A percentile compares a stretch with the other conserved stretches of the same genome.
These are phyloP conservation scores for Teunomyces panamensis DNA, from an alignment of 805 yeast genomes.

Conservation along the genomic window DNA sequence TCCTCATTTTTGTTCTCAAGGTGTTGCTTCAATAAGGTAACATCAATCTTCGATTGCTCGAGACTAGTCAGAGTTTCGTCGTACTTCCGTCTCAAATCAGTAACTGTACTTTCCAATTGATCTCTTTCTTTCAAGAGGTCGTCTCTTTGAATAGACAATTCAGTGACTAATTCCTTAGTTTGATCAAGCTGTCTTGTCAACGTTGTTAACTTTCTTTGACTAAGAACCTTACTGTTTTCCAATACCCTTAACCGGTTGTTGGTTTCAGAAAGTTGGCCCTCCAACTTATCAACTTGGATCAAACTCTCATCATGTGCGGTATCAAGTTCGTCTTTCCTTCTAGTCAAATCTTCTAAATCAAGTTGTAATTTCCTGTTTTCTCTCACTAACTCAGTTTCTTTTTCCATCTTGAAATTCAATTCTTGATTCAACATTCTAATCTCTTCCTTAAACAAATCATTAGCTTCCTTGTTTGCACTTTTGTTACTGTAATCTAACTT, in stretches of 20 bases:
- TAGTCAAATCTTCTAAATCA: conserved; percentile 49
- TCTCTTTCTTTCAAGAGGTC: conserved; percentile 44
- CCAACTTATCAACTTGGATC: conserved; percentile 40
- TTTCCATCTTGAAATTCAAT: conserved; percentile 52
- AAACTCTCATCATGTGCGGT: conserved; percentile 34
- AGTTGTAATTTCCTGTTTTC: conserved; percentile 59
- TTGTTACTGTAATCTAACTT: conserved; percentile 53
- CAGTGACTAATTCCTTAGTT: conserved; percentile 57
- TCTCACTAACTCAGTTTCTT: conserved; percentile 65
- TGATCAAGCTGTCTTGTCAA: conserved; percentile 51
- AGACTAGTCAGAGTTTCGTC: conserved; percentile 25
- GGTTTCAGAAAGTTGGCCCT: conserved; percentile 24
- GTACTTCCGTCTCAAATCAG: conserved; percentile 20
- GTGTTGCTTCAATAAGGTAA: conserved; percentile 32
- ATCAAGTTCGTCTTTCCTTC: conserved; percentile 25
- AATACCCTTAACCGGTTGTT: conserved; percentile 26
- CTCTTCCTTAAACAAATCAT: conserved; percentile 49
- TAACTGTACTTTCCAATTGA: conserved; percentile 28
- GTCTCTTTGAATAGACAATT: conserved; percentile 62
- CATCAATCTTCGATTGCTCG: conserved; percentile 25
- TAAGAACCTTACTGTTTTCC: conserved; percentile 32
- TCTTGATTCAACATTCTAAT: conserved; percentile 53
- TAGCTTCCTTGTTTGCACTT: conserved; percentile 36
- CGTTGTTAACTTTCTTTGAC: conserved; percentile 35
- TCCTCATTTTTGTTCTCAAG: conserved; percentile 31